Conservation (phyloP, 805 yeast genomes). For the Pichia cabralensis region DNA sequence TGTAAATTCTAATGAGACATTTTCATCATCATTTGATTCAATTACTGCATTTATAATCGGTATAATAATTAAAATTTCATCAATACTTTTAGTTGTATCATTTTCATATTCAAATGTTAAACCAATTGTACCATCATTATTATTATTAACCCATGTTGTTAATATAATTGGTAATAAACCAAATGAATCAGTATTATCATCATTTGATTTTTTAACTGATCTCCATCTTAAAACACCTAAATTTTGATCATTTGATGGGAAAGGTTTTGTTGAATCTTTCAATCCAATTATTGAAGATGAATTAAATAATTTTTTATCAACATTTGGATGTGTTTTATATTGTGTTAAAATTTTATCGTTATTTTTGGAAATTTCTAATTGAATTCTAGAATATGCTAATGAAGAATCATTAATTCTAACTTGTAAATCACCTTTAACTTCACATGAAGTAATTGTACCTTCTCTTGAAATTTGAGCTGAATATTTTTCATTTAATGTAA, state of each 20-base stretch:
- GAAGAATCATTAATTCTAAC: constrained; percentile 74
- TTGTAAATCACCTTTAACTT: constrained; percentile 85
- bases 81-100: constrained; percentile 39
- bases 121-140: constrained; percentile 49
- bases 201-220: constrained; percentile 44
- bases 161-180: constrained; percentile 56
- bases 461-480: constrained; percentile 75
- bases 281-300: constrained; percentile 51
- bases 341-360: constrained; percentile 42
- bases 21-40: constrained; percentile 45
- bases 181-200: constrained; percentile 42
- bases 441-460: constrained; percentile 61
- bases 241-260: constrained; percentile 86
- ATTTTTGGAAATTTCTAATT: constrained; percentile 40
- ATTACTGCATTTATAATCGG: constrained; percentile 53
- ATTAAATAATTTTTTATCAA: constrained; percentile 67
- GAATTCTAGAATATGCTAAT: constrained; percentile 55
- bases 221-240: constrained; percentile 93
- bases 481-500: constrained; percentile 67
- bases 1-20: constrained; percentile 43
- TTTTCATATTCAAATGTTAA: constrained; percentile 88
- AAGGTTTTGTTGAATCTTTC: constrained; percentile 67
- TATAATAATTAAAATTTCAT: constrained; percentile 45
- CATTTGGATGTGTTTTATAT: constrained; percentile 94
- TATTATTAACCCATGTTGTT: constrained; percentile 74